Conservation (phyloP, 2,329 filamentous ascomycete species). For the Escovopsis sp. region DNA sequence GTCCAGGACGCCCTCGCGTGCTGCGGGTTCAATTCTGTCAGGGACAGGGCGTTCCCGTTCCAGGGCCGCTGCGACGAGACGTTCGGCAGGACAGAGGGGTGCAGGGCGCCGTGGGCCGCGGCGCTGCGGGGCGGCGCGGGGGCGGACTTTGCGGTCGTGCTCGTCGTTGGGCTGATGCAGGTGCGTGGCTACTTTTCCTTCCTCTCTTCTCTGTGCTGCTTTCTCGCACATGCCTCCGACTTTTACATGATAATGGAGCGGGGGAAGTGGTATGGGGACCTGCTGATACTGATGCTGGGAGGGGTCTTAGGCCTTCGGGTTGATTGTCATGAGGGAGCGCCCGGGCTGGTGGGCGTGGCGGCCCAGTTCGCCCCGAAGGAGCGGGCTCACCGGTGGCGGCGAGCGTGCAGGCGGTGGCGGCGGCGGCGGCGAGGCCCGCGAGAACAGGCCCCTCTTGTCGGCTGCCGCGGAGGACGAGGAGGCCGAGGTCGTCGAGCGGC, state of each 20-base stretch:
- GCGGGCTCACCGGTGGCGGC: too few relatives aligned
- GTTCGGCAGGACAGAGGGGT: conserved; percentile 32
- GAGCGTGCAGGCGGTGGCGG: too few relatives aligned
- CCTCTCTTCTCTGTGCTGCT: neutral
- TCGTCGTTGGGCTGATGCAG: conserved; percentile 41
- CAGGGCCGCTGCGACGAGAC: conserved; percentile 26
- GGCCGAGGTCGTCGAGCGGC: conserved; percentile 8
- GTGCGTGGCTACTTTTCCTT: conserved; percentile 18
- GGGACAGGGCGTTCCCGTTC: conserved; percentile 52
- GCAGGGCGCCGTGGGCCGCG: conserved; percentile 39
- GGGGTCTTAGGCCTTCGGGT: conserved; percentile 14
- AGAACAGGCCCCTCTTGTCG: conserved; percentile 14
- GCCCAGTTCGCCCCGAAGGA: neutral
- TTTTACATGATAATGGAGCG: neutral
- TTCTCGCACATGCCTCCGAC: neutral
- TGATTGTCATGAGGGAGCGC: conserved; percentile 17
- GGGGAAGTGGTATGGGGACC: neutral
- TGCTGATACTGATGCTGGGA: neutral
- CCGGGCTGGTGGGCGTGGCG: conserved; percentile 17
- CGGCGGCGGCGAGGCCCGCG: neutral
- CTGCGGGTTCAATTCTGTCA: conserved; percentile 45
- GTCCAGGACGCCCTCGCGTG: conserved; percentile 55
- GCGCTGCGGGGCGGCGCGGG: conserved; percentile 39
- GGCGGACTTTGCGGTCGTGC: conserved; percentile 37
- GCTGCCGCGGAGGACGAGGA: conserved; percentile 16